These are phyloP conservation scores for Gleditsia sinensis DNA, from an alignment of 306 rosid species.

Conservation along the genomic window DNA sequence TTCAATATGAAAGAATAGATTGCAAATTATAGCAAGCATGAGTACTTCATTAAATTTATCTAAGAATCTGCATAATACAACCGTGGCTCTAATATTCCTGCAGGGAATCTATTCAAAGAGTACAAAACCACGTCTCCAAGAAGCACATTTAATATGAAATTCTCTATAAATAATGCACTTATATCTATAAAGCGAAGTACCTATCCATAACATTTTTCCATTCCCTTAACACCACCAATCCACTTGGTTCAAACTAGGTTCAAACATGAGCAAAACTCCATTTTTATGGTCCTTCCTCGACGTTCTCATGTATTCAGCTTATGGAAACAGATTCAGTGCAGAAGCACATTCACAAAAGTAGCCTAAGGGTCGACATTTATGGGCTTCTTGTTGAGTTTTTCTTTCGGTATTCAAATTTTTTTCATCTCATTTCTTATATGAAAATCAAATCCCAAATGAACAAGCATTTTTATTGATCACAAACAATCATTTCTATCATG, in stretches of 20 bases:
- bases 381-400: neutral
- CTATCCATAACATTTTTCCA: too few relatives aligned
- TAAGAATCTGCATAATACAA: slow-evolving; percentile 19
- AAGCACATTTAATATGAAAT: neutral
- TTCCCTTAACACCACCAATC: too few relatives aligned
- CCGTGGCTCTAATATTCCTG: neutral
- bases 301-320: slow-evolving; percentile 33
- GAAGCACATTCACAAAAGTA: slow-evolving; percentile 21
- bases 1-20: neutral
- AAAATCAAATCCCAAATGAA: neutral
- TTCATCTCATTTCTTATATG: neutral
- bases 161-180: slow-evolving; percentile 29
- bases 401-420: neutral
- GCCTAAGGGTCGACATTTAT: slow-evolving; percentile 36
- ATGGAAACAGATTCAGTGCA: slow-evolving; percentile 20
- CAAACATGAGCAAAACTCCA: slow-evolving; percentile 21
- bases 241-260: too few relatives aligned
- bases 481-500: too few relatives aligned
- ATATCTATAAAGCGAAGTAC: neutral
- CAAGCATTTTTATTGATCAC: neutral
- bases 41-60: neutral
- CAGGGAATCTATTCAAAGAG: slow-evolving; percentile 29
- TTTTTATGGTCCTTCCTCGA: slow-evolving; percentile 27
- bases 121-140: neutral
- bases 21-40: neutral